Evolutionary conservation across 768 basidiomycete species (phyloP).

Genomic region (Podaxis sp.): DNA sequence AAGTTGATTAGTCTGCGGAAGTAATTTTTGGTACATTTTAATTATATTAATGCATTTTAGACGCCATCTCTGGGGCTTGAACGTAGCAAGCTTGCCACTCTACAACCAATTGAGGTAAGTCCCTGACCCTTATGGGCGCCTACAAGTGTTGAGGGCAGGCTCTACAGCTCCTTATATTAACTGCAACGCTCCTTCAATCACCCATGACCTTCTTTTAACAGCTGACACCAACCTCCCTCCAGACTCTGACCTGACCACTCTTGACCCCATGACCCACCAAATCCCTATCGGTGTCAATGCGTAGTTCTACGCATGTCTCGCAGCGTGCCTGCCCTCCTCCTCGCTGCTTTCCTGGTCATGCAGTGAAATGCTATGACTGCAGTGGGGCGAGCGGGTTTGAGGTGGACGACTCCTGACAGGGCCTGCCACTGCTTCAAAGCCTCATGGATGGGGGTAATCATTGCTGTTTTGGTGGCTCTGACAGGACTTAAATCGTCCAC

Average conservation of each 20-base stretch:
- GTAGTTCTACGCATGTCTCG: background rate
- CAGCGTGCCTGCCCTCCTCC: background rate
- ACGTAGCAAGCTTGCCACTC: background rate
- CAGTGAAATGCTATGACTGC: background rate
- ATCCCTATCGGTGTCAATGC: background rate
- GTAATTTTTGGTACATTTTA: conserved; percentile 16
- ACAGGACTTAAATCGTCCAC: background rate
- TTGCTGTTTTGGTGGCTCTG: no score
- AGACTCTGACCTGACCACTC: background rate
- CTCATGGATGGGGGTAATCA: no score
- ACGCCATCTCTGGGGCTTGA: background rate
- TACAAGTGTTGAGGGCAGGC: no score
- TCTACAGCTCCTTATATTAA: no score
- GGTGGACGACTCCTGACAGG: no score
- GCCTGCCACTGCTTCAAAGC: no score
- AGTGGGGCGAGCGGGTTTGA: background rate
- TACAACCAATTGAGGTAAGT: no score
- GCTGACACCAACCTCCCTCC: background rate
- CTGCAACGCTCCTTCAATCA: no score
- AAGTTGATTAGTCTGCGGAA: conserved; percentile 68
- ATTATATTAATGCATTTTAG: no score
- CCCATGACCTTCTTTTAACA: no score
- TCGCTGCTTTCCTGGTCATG: background rate
- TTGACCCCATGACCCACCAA: background rate
- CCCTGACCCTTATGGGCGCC: no score